Evolutionary conservation across 495 filamentous ascomycete species (phyloP), one percentile per base, ranked within the genome.

Genomic region (Oidiodendron maius): DNA sequence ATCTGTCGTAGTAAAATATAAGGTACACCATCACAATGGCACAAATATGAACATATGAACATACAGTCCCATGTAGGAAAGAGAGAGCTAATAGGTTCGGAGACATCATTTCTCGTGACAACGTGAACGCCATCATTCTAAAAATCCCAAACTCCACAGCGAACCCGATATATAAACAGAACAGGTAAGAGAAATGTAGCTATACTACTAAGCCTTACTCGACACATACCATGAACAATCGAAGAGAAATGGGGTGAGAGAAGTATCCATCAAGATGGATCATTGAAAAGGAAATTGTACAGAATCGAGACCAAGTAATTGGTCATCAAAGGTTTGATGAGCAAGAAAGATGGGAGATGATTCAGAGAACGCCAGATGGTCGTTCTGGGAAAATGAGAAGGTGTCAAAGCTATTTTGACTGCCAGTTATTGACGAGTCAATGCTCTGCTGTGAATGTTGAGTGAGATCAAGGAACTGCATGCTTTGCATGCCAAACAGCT

Each of bases 401-500:
- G 32, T 42, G 40, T 42, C 32, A 42, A 53, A 53, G 40, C 44
- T 48, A 28, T 32, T 44, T 40, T 53, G 51, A 42, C 44, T 16
- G 18, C 10, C 42, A 16, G 15, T 25, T 16, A 47, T 22, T 20
- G 18, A 37, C 35, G 23, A 20, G 43, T 46, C 36, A 50, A 49
- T 44, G 40, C 28, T 38, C 26, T 51, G 55, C 41, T 50, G 43
- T 34, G n/a, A n/a, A 35, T 36, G 17, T 15, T 16, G 30, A 39
- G 45, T 36, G 20, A 51, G 48, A 41, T 58, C 48, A 42, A 49
- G 30, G 12, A 5, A 30, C 9, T 41, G 39, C 48, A 60, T 50
- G 43, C 47, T 51, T n/a, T 39, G n/a, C 37, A 49, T 49, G 40
- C 30, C 42, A 34, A 44, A 60, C 9, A 47, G 12, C 34, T 57